A percentile compares a stretch with the other conserved stretches of the same genome.
Conservation (phyloP, 2,329 filamentous ascomycete species). For the Trichoderma afroharzianum region DNA sequence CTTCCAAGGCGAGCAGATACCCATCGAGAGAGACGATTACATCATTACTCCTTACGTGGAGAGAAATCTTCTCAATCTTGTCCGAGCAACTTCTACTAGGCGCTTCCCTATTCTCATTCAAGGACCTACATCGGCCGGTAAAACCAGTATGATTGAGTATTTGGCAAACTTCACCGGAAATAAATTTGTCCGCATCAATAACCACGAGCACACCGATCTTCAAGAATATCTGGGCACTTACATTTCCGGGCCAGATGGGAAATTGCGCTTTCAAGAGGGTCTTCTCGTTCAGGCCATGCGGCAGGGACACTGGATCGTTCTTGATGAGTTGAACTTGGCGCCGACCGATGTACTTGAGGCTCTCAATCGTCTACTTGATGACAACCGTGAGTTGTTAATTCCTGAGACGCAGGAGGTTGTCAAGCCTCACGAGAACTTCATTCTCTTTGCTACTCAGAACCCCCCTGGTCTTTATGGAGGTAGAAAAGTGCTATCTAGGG, state of each 20-base stretch:
- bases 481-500: conserved; percentile 85
- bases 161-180: conserved; percentile 95
- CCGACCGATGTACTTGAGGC: conserved; percentile 97
- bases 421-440: conserved; percentile 88
- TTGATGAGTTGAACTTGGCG: conserved; percentile 95
- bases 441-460: conserved; percentile 97
- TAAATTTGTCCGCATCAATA: conserved; percentile 97
- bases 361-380: conserved; percentile 89
- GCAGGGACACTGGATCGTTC: conserved; percentile 94
- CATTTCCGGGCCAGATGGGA: conserved; percentile 78
- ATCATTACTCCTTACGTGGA: conserved; percentile 96
- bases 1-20: conserved; percentile 63
- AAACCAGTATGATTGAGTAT: conserved; percentile 99
- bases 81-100: conserved; percentile 86
- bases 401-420: conserved; percentile 96
- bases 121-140: conserved; percentile 93
- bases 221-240: conserved; percentile 98
- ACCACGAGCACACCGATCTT: conserved; percentile 96
- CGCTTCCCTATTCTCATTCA: conserved; percentile 93
- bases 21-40: conserved; percentile 76
- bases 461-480: conserved; percentile 94
- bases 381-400: conserved; percentile 92
- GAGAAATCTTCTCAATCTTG: conserved; percentile 89
- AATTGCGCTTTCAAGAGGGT: conserved; percentile 87
- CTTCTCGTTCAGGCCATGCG: conserved; percentile 88